Evolutionary conservation across 2,329 filamentous ascomycete species (phyloP), one percentile per base, ranked within the genome.

Genomic region (Claviceps sorghi): DNA sequence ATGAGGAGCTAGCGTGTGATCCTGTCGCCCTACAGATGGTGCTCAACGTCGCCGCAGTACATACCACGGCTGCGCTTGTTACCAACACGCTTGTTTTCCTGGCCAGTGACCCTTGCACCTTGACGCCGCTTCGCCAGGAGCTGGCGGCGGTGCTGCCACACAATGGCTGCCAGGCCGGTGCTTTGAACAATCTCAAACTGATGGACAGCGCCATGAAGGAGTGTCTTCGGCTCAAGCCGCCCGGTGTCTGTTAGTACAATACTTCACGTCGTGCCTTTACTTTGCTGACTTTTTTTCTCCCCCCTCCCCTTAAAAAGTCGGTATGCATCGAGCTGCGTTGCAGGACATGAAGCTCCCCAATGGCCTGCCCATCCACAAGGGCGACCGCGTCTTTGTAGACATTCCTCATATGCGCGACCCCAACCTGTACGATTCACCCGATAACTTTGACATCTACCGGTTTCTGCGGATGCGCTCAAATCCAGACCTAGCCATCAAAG

Each of bases 11-110:
- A n/a, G 48, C 48, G n/a, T 53, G 53, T 9, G 53, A 55, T 30
- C 53, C 53, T 3, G 53, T 55, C n/a, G 53, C 53, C 32, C 36
- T 55, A 7, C 53, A 55, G 19, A 55, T 55, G 53, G 53, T 55
- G 8, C 51, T 55, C 26, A 53, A 51, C 45, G 53, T 55, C 22
- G 53, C 53, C 8, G 53, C 53, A 9, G 53, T 55, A 11, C 53
- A 55, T 29, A 51, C 53, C 9, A 55, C 48, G 5, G 53, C 53
- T 2, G 51, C 53, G 1, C 40, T 55, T 9, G 53, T 55, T 4
- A 55, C 53, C 51, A 55, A 55, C 10, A 55, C 53, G 11, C 44
- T 55, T 11, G 29, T 44, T 9, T 55, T 53, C 29, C 17, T 55
- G 48, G 53, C 53, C 21, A 51, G 40, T 42, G 48, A 55, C 17